Percentiles rank a stretch among this genome's conserved stretches.
These are phyloP conservation scores for Phytopythium ostracodes DNA, from an alignment of 352 stramenopile genomes.

Conservation along the genomic window DNA sequence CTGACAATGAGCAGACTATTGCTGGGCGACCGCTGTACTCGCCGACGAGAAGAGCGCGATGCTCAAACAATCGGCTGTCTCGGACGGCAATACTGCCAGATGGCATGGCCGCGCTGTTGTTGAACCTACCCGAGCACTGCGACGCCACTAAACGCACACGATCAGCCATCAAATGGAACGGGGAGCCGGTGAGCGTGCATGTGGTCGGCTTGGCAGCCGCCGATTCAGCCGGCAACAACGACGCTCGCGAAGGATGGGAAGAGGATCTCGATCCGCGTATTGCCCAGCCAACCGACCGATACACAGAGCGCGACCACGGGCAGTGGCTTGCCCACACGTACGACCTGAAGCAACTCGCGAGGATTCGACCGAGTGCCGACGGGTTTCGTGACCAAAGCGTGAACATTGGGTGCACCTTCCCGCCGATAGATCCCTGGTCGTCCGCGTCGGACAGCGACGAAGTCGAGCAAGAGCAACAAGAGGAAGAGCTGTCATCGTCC, in stretches of 20 bases:
- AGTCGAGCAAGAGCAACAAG: slow-evolving; percentile 25
- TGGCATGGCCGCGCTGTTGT: neutral
- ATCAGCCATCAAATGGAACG: slow-evolving; percentile 30
- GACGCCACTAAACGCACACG: neutral
- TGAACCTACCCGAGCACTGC: neutral
- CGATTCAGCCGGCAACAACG: neutral
- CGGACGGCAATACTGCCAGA: neutral
- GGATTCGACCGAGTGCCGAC: slow-evolving; percentile 43
- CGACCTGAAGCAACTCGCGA: slow-evolving; percentile 36
- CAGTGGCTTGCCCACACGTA: slow-evolving; percentile 30
- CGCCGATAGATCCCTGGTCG: slow-evolving; percentile 32
- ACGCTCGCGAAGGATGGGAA: neutral
- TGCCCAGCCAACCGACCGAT: neutral
- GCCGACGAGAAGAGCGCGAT: neutral
- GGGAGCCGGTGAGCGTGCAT: slow-evolving; percentile 29
- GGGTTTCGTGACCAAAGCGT: slow-evolving; percentile 38
- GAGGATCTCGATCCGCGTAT: slow-evolving; percentile 4
- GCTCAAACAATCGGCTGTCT: neutral
- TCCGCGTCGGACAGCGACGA: slow-evolving; percentile 17
- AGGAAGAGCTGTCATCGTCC: slow-evolving; percentile 19
- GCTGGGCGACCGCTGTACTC: neutral
- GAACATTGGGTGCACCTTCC: slow-evolving; percentile 42
- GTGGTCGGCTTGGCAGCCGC: slow-evolving; percentile 10
- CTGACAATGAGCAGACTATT: neutral
- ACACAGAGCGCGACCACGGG: neutral